Evolutionary conservation across 306 rosid genomes (phyloP).

Genomic region (Cicer judaicum): DNA sequence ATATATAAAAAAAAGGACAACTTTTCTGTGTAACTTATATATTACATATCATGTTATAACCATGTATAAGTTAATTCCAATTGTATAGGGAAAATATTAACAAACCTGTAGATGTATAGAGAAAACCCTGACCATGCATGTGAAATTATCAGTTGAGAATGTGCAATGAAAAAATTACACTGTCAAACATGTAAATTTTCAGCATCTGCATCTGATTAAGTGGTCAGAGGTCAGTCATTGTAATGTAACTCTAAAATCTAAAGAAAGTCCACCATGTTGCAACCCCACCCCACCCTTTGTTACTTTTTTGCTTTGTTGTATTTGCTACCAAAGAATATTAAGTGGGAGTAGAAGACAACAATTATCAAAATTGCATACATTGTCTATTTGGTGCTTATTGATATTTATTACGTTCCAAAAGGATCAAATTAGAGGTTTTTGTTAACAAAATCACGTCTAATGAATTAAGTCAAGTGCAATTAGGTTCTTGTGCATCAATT

Average conservation of each 20-base stretch:
- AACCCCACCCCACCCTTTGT: slow-evolving; percentile 16
- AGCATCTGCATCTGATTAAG: slow-evolving; percentile 4
- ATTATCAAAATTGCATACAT: slow-evolving; percentile 24
- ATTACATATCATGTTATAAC: slow-evolving; percentile 16
- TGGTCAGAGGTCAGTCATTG: slow-evolving; percentile 4
- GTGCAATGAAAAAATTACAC: slow-evolving; percentile 52
- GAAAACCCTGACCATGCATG: slow-evolving; percentile 87
- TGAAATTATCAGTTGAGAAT: slow-evolving; percentile 74
- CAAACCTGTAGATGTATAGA: slow-evolving; percentile 82
- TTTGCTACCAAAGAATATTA: background rate
- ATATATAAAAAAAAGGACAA: no score
- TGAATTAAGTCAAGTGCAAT: slow-evolving; percentile 31
- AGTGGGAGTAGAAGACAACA: slow-evolving; percentile 29
- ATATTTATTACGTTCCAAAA: slow-evolving; percentile 2
- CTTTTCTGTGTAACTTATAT: background rate
- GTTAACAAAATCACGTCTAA: slow-evolving; percentile 31
- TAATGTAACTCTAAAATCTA: slow-evolving; percentile 11
- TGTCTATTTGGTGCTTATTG: slow-evolving; percentile 15
- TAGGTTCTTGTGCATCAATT: no score
- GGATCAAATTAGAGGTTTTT: slow-evolving; percentile 26
- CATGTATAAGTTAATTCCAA: slow-evolving; percentile 22
- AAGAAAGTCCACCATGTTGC: slow-evolving; percentile 29
- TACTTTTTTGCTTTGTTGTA: slow-evolving; percentile 7
- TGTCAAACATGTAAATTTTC: slow-evolving; percentile 22
- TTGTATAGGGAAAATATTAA: slow-evolving; percentile 12